Percentiles rank a stretch among this genome's conserved stretches.
Conservation (phyloP, 495 filamentous ascomycete species). For the Aspergillus coremiiformis region DNA sequence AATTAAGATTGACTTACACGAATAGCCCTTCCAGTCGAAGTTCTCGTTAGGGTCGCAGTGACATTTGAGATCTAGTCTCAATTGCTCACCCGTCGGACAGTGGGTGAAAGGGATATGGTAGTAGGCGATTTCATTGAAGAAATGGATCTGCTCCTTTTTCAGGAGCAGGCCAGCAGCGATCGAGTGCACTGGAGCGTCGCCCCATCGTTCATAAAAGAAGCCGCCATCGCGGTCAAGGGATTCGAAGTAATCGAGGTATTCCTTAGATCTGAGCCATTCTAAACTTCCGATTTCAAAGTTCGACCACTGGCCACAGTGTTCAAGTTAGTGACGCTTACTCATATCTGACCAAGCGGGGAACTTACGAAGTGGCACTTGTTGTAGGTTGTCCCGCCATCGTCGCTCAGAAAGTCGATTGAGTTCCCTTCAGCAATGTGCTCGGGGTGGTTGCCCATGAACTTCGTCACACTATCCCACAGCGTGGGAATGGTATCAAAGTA, state of each 20-base stretch:
- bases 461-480: constrained; percentile 87
- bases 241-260: constrained; percentile 76
- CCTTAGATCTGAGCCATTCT: constrained; percentile 71
- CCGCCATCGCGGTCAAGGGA: constrained; percentile 73
- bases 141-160: constrained; percentile 88
- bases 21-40: constrained; percentile 98
- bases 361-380: constrained; percentile 96
- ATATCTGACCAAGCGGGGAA: constrained; percentile 6
- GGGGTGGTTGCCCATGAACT: constrained; percentile 81
- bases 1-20: constrained; percentile 54
- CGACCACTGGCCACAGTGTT: constrained; percentile 56
- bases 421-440: constrained; percentile 81
- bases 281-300: constrained; percentile 87
- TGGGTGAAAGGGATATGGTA: constrained; percentile 99
- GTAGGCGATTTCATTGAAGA: constrained; percentile 98
- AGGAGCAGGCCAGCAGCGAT: constrained; percentile 83
- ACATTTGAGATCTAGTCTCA: constrained; percentile 73
- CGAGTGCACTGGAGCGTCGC: constrained; percentile 88
- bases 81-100: constrained; percentile 83
- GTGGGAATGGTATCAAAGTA: constrained; percentile 95
- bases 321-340: constrained; percentile 2
- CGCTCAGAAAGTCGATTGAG: constrained; percentile 83
- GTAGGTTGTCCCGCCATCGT: constrained; percentile 81
- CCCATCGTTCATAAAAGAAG: constrained; percentile 93
- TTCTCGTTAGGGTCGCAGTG: constrained; percentile 93